These are phyloP conservation scores for Pholiota microspora DNA, from an alignment of 768 basidiomycete genomes.

Conservation along the genomic window DNA sequence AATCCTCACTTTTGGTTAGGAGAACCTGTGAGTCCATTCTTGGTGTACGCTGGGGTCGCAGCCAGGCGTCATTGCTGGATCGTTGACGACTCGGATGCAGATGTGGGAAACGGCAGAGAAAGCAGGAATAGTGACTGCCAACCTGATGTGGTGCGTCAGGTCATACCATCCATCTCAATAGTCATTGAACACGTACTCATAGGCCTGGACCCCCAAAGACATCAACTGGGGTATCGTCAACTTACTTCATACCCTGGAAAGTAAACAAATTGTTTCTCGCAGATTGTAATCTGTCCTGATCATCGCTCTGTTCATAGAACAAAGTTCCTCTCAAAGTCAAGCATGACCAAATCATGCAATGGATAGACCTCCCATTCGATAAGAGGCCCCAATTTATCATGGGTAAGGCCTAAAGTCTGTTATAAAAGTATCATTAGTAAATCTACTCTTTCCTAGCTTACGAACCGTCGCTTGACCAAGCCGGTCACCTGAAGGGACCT, in stretches of 20 bases:
- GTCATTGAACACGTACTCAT: not conserved
- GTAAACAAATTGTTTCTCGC: constrained; percentile 30
- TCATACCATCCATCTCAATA: not conserved
- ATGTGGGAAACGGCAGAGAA: constrained; percentile 89
- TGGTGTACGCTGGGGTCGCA: too few relatives aligned
- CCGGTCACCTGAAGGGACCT: constrained; percentile 73
- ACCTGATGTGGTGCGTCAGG: constrained; percentile 82
- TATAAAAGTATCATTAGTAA: too few relatives aligned
- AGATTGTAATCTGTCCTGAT: not conserved
- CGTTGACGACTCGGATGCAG: constrained; percentile 33
- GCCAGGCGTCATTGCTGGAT: not conserved
- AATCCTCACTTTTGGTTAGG: constrained; percentile 83
- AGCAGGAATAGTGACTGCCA: constrained; percentile 73
- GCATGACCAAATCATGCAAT: constrained; percentile 72
- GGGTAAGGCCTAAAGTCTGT: too few relatives aligned
- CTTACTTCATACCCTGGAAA: constrained; percentile 80
- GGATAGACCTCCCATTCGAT: constrained; percentile 77
- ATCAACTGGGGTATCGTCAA: constrained; percentile 57
- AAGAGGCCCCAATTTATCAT: constrained; percentile 75
- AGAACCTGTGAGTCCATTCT: constrained; percentile 60
- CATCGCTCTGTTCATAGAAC: constrained; percentile 35
- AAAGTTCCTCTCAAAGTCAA: constrained; percentile 67
- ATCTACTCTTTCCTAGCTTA: constrained; percentile 48
- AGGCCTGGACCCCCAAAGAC: constrained; percentile 87
- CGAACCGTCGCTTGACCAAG: constrained; percentile 85